Percentiles rank a stretch among this genome's conserved stretches.
These are phyloP conservation scores for Sporisorium exsertum DNA, from an alignment of 1,284 basidiomycete genomes.

Conservation along the genomic window DNA sequence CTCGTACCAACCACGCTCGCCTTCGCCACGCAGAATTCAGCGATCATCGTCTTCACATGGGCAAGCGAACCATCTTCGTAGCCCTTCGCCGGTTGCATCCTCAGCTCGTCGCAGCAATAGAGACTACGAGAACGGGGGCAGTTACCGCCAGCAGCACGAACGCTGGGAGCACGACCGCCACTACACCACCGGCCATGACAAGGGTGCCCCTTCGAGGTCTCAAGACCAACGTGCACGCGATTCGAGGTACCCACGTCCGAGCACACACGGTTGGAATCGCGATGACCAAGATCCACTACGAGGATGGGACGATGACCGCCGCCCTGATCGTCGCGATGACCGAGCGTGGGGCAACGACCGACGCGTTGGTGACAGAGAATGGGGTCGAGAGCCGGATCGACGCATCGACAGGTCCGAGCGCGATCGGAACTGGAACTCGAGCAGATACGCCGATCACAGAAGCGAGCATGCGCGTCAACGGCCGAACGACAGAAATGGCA, in stretches of 20 bases:
- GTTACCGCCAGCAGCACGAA: neutral
- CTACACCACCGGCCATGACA: neutral
- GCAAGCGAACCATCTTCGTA: constrained; percentile 13
- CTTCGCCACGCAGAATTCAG: constrained; percentile 12
- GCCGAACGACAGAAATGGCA: constrained; percentile 4
- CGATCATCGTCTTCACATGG: neutral
- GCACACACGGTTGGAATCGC: constrained; percentile 2
- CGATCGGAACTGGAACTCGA: neutral
- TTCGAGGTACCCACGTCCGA: neutral
- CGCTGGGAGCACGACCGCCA: constrained; percentile 4
- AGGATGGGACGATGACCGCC: constrained; percentile 1
- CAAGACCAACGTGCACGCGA: constrained; percentile 5
- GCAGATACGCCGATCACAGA: constrained; percentile 9
- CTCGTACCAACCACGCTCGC: constrained; percentile 26
- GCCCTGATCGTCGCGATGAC: constrained; percentile 3
- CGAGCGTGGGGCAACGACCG: constrained; percentile 4
- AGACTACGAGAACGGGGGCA: neutral
- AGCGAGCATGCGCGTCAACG: constrained; percentile 6
- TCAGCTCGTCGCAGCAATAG: constrained; percentile 8
- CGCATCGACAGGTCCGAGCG: constrained; percentile 11
- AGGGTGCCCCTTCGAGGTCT: neutral
- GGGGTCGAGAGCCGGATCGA: constrained; percentile 1
- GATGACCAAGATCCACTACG: neutral
- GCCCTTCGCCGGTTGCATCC: constrained; percentile 27
- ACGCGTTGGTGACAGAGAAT: constrained; percentile 6